Evolutionary conservation across 768 basidiomycete genomes (phyloP).

Genomic region (Dentipellis sp.): DNA sequence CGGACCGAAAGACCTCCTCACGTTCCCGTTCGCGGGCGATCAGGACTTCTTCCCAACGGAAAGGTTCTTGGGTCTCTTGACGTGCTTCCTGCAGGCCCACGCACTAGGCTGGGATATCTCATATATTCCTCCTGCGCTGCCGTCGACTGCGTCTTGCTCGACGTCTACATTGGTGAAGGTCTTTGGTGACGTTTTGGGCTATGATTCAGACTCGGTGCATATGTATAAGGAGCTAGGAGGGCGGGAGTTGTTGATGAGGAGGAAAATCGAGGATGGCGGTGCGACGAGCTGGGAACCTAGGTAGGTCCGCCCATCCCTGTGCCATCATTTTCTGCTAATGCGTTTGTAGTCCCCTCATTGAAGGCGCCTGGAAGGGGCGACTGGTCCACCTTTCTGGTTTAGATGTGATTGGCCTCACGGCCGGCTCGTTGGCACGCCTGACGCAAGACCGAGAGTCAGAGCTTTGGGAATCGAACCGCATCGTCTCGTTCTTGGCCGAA

Average conservation of each 20-base stretch:
- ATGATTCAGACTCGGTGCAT: conserved; percentile 49
- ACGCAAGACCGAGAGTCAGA: conserved; percentile 56
- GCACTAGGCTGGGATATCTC: conserved; percentile 60
- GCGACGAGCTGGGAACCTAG: conserved; percentile 49
- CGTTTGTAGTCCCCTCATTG: conserved; percentile 37
- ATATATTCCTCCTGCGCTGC: conserved; percentile 44
- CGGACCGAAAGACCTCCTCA: conserved; percentile 34
- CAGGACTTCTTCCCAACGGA: conserved; percentile 35
- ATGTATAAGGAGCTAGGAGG: conserved; percentile 66
- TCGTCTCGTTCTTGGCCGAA: conserved; percentile 37
- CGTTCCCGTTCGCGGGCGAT: conserved; percentile 33
- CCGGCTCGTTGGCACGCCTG: conserved; percentile 50
- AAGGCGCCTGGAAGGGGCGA: conserved; percentile 47
- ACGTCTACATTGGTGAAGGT: conserved; percentile 45
- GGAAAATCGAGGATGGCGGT: conserved; percentile 47
- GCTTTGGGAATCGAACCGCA: conserved; percentile 54
- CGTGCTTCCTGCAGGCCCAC: conserved; percentile 52
- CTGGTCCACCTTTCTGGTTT: conserved; percentile 51
- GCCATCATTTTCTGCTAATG: too few species aligned
- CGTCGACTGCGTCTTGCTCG: conserved; percentile 54
- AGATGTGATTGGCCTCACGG: conserved; percentile 59
- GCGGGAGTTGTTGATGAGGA: conserved; percentile 53
- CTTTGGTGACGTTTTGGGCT: conserved; percentile 50
- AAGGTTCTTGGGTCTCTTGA: conserved; percentile 49
- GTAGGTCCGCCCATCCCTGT: conserved; percentile 20